Conservation (phyloP, 2,329 filamentous ascomycete species). For the Aureobasidium sp. region DNA sequence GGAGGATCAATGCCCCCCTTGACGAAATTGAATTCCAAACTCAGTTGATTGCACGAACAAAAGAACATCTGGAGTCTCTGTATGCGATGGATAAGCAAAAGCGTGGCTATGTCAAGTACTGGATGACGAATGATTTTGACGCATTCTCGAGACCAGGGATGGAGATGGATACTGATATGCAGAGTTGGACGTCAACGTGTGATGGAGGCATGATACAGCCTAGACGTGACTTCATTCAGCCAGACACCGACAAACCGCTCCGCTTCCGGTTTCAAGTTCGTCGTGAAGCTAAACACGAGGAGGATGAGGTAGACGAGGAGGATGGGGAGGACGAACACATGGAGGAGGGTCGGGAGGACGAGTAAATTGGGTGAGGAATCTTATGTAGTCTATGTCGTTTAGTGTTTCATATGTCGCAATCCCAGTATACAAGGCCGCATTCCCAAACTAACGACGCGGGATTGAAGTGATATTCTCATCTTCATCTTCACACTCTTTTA, state of each 20-base stretch:
- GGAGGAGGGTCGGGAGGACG: not conserved
- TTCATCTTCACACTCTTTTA: too few relatives aligned
- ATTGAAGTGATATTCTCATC: too few relatives aligned
- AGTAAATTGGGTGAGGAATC: not conserved
- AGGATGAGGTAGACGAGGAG: not conserved
- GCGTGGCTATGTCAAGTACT: not conserved
- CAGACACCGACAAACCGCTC: too few relatives aligned
- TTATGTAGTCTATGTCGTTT: too few relatives aligned
- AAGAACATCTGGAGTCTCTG: not conserved
- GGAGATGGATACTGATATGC: not conserved
- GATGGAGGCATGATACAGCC: too few relatives aligned
- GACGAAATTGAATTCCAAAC: not conserved
- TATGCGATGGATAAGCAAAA: not conserved
- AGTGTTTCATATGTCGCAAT: too few relatives aligned
- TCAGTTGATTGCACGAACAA: too few relatives aligned
- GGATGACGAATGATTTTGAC: not conserved
- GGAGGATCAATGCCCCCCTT: not conserved
- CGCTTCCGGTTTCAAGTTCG: too few relatives aligned
- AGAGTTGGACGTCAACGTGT: too few relatives aligned
- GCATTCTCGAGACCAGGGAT: not conserved
- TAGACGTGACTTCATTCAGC: not conserved
- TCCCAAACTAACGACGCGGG: too few relatives aligned
- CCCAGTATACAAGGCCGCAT: too few relatives aligned
- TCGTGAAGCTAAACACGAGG: not conserved
- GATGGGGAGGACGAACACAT: not conserved